These are phyloP conservation scores for Metschnikowia koreensis DNA, from an alignment of 805 yeast species.

Conservation along the genomic window DNA sequence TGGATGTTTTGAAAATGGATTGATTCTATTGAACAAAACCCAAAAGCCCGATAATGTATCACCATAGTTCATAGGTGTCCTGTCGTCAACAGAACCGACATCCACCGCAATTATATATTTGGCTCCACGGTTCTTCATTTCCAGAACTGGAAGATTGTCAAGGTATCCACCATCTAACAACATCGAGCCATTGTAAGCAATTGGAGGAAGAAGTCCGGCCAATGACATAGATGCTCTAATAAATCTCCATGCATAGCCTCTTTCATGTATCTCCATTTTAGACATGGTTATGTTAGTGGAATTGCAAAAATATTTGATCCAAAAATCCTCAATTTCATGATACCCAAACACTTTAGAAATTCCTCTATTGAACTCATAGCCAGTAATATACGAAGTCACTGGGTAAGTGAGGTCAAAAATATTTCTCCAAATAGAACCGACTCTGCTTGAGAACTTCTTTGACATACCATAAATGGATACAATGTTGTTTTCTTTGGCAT, in stretches of 20 bases:
- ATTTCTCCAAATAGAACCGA: slow-evolving; percentile 84
- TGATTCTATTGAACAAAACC: slow-evolving; percentile 84
- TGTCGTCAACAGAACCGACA: slow-evolving; percentile 92
- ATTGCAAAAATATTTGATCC: slow-evolving; percentile 86
- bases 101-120: slow-evolving; percentile 86
- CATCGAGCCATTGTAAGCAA: slow-evolving; percentile 90
- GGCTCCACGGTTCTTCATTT: slow-evolving; percentile 90
- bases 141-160: slow-evolving; percentile 88
- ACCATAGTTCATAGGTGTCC: slow-evolving; percentile 87
- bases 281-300: slow-evolving; percentile 95
- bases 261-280: slow-evolving; percentile 88
- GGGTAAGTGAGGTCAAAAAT: slow-evolving; percentile 87
- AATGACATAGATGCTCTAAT: slow-evolving; percentile 95
- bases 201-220: slow-evolving; percentile 89
- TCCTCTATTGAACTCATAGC: slow-evolving; percentile 95
- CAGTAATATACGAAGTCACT: slow-evolving; percentile 90
- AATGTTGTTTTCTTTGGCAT: slow-evolving; percentile 87
- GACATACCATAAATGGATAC: slow-evolving; percentile 90
- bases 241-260: slow-evolving; percentile 94
- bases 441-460: slow-evolving; percentile 78
- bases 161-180: slow-evolving; percentile 94
- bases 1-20: slow-evolving; percentile 84
- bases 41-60: slow-evolving; percentile 90
- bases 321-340: slow-evolving; percentile 89
- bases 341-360: slow-evolving; percentile 97